phyloP scores from a whole-genome alignment of 495 filamentous ascomycete genomes.

The Penicillium pulvis region DNA sequence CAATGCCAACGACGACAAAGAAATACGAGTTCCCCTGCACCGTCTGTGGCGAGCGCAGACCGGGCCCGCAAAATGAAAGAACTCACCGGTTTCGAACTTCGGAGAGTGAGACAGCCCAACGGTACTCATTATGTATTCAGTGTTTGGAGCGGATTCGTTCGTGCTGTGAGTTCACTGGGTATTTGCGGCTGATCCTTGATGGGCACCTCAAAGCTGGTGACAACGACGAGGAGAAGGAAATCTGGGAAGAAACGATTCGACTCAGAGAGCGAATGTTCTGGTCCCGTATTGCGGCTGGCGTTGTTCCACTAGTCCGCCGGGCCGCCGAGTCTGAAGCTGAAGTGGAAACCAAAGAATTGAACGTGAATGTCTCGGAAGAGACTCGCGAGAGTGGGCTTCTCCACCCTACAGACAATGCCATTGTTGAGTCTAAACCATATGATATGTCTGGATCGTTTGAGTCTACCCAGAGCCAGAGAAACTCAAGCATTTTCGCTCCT shows the following conservation, averaged over 20 bases:
- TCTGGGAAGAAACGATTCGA: constrained; percentile 91
- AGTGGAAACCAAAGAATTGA: constrained; percentile 1
- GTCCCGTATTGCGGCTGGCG: constrained; percentile 85
- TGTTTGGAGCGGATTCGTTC: constrained; percentile 83
- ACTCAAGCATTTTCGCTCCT: constrained; percentile 7
- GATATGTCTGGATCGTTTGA: constrained; percentile 3
- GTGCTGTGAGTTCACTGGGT: constrained; percentile 89
- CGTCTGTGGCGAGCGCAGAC: constrained; percentile 82
- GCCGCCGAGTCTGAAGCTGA: constrained; percentile 8
- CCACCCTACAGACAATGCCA: constrained; percentile 12
- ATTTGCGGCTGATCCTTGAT: constrained; percentile 84
- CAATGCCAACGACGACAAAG: constrained; percentile 62
- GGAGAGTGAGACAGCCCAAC: constrained; percentile 79
- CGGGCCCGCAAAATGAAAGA: constrained; percentile 66
- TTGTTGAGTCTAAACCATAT: constrained; percentile 8
- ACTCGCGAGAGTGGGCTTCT: constrained; percentile 1
- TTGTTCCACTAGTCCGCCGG: constrained; percentile 64
- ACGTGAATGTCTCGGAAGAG: background rate
- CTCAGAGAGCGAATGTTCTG: constrained; percentile 95
- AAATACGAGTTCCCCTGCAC: constrained; percentile 75
- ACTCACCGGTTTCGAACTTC: constrained; percentile 88
- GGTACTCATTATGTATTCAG: constrained; percentile 86
- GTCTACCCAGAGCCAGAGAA: constrained; percentile 5
- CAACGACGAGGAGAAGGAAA: constrained; percentile 73
- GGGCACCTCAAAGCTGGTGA: constrained; percentile 80